Evolutionary conservation across 306 rosid genomes (phyloP).

Genomic region (Neltuma alba): DNA sequence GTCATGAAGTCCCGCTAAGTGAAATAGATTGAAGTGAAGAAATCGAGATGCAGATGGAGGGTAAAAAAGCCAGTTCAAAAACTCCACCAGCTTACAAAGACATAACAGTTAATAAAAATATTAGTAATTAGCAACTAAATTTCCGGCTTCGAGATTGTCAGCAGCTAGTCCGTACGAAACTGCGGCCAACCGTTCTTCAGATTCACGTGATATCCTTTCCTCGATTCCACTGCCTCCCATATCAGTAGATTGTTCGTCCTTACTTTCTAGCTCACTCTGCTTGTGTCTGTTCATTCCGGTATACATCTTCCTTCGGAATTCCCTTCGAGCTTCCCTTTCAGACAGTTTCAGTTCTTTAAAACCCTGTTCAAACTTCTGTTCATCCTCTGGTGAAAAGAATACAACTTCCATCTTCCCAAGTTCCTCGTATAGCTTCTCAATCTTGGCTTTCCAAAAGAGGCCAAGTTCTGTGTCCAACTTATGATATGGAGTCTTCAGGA

Average conservation of each 20-base stretch:
- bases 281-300: conserved; percentile 49
- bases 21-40: conserved; percentile 12
- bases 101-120: conserved; percentile 3
- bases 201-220: conserved; percentile 38
- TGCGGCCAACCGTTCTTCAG: conserved; percentile 46
- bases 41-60: conserved; percentile 14
- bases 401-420: conserved; percentile 73
- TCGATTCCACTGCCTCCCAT: conserved; percentile 32
- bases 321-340: conserved; percentile 65
- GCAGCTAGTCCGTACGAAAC: conserved; percentile 44
- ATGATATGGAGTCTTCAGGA: conserved; percentile 86
- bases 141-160: conserved; percentile 40
- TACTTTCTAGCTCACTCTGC: conserved; percentile 44
- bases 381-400: conserved; percentile 74
- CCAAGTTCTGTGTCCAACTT: conserved; percentile 93
- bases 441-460: conserved; percentile 87
- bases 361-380: conserved; percentile 63
- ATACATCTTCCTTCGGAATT: conserved; percentile 56
- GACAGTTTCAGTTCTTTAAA: conserved; percentile 64
- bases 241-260: conserved; percentile 35
- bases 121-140: conserved; percentile 38
- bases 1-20: background rate
- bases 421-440: conserved; percentile 74
- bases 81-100: conserved; percentile 20
- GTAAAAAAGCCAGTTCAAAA: background rate